These are phyloP conservation scores for Peronospora belbahrii DNA, from an alignment of 352 stramenopile genomes.

Conservation along the genomic window DNA sequence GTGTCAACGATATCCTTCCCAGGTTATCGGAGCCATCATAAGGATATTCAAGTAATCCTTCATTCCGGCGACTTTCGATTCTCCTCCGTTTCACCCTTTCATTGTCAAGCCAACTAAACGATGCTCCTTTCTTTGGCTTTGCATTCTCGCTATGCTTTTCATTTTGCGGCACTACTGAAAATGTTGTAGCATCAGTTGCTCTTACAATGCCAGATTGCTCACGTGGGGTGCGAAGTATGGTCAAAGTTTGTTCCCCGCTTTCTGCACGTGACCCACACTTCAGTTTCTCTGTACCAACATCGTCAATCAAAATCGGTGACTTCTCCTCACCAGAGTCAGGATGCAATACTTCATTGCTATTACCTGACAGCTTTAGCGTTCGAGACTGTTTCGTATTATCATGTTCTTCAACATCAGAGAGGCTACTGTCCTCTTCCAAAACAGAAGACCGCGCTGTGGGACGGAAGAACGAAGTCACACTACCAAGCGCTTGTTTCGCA, in stretches of 20 bases:
- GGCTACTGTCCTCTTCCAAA: constrained; percentile 12
- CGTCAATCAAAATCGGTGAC: constrained; percentile 12
- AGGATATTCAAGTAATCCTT: constrained; percentile 52
- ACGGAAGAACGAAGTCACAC: constrained; percentile 19
- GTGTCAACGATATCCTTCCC: constrained; percentile 62
- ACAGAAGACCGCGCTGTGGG: constrained; percentile 8
- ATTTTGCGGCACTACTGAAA: constrained; percentile 6
- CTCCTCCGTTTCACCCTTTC: constrained; percentile 16
- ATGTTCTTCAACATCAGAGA: constrained; percentile 1
- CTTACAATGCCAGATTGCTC: background rate
- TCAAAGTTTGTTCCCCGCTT: background rate
- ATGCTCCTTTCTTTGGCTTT: constrained; percentile 16
- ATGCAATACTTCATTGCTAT: constrained; percentile 2
- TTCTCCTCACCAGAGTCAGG: constrained; percentile 13
- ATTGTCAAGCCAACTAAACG: constrained; percentile 11
- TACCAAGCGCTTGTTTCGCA: constrained; percentile 12
- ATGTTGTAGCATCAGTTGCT: background rate
- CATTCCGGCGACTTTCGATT: constrained; percentile 31
- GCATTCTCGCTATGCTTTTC: constrained; percentile 8
- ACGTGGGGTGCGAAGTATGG: constrained; percentile 8
- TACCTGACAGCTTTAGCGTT: constrained; percentile 15
- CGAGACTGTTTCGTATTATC: background rate
- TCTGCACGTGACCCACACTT: background rate
- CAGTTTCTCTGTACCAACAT: background rate
- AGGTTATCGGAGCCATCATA: constrained; percentile 42